Evolutionary conservation across 73 alveolate species (phyloP).

Genomic region (Blepharisma stoltei): DNA sequence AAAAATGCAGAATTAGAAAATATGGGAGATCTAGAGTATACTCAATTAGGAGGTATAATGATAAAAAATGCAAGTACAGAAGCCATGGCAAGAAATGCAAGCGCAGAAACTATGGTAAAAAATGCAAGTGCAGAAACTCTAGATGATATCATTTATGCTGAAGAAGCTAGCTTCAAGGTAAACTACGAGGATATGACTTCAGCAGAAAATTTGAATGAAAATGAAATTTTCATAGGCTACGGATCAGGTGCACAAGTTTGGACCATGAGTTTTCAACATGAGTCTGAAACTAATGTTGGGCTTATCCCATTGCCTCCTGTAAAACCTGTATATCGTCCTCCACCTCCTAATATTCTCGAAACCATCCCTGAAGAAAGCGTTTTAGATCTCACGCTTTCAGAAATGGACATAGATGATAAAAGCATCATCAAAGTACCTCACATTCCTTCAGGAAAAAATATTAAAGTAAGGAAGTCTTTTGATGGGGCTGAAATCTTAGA

Average conservation of each 20-base stretch:
- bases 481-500: not conserved
- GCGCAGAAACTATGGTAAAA: no score
- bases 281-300: no score
- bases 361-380: not conserved
- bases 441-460: not conserved
- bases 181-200: not conserved
- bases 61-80: no score
- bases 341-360: conserved; percentile 1
- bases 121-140: no score
- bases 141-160: not conserved
- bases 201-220: not conserved
- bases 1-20: no score
- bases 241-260: not conserved
- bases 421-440: not conserved
- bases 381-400: not conserved
- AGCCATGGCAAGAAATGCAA: no score
- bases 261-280: not conserved
- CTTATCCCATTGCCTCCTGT: not conserved
- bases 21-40: no score
- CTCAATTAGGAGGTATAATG: no score
- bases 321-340: not conserved
- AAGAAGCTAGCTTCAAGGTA: not conserved
- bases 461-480: not conserved
- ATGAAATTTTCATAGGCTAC: not conserved
- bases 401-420: not conserved